A percentile compares a stretch with the other conserved stretches of the same genome.
These are phyloP conservation scores for Candida boidinii DNA, from an alignment of 805 yeast species.

Conservation along the genomic window DNA sequence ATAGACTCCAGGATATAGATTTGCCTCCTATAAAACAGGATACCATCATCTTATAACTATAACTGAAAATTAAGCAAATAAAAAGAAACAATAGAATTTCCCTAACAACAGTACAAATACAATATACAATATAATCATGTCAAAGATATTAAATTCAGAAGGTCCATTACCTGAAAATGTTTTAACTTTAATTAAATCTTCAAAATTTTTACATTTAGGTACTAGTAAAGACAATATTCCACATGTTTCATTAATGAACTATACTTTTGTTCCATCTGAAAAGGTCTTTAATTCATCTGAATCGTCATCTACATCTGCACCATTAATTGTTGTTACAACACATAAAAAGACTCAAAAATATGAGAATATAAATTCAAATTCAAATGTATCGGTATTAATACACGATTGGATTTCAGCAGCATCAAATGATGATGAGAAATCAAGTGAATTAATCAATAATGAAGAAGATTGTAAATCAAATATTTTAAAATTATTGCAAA, in stretches of 20 bases:
- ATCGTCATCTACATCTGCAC: slow-evolving; percentile 22
- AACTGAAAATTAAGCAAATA: too few relatives aligned
- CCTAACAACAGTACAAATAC: too few relatives aligned
- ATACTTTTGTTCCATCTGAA: slow-evolving; percentile 49
- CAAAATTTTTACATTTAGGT: slow-evolving; percentile 75
- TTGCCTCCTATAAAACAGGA: too few relatives aligned
- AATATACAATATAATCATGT: too few relatives aligned
- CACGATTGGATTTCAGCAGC: slow-evolving; percentile 83
- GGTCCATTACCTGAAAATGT: slow-evolving; percentile 26
- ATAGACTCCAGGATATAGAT: too few relatives aligned
- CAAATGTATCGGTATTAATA: slow-evolving; percentile 71
- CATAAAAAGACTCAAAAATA: slow-evolving; percentile 67
- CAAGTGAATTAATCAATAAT: slow-evolving; percentile 11
- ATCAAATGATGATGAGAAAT: slow-evolving; percentile 18
- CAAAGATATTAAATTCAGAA: slow-evolving; percentile 5
- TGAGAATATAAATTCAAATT: slow-evolving; percentile 59
- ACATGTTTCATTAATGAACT: slow-evolving; percentile 88
- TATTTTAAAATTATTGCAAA: slow-evolving; percentile 55
- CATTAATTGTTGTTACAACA: slow-evolving; percentile 64
- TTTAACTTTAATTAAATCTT: slow-evolving; percentile 40
- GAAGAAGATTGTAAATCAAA: slow-evolving; percentile 30
- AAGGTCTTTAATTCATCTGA: slow-evolving; percentile 18
- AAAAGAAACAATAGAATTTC: too few relatives aligned
- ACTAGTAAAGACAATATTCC: slow-evolving; percentile 65
- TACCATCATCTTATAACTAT: too few relatives aligned